Evolutionary conservation across 345 rosid species (phyloP).

Genomic region (Litchi chinensis): DNA sequence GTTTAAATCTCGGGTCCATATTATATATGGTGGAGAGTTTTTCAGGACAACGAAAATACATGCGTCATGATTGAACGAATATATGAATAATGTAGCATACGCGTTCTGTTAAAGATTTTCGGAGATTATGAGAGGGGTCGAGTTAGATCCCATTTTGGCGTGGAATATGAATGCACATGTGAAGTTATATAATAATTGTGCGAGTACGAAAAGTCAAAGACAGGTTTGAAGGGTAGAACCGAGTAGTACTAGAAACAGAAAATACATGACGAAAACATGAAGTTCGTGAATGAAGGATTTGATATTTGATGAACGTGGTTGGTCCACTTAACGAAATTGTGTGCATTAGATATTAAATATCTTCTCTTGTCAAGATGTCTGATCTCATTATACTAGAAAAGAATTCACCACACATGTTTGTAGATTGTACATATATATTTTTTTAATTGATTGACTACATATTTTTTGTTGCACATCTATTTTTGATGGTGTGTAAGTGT

Average conservation of each 20-base stretch:
- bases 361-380: no score
- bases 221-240: not conserved
- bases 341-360: not conserved
- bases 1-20: not conserved
- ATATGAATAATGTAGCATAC: no score
- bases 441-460: no score
- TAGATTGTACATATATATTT: no score
- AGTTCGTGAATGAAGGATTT: not conserved
- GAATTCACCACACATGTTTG: no score
- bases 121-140: no score
- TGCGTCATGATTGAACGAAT: no score
- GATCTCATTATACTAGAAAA: no score
- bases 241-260: not conserved
- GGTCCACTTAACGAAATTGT: not conserved
- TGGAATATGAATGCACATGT: not conserved
- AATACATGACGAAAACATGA: slow-evolving; percentile 9
- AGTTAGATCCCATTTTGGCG: not conserved
- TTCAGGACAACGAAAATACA: no score
- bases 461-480: no score
- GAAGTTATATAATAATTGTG: not conserved
- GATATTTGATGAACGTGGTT: not conserved
- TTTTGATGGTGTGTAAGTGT: no score
- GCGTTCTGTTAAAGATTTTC: no score
- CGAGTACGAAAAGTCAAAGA: not conserved
- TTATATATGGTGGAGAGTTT: not conserved